Base-by-base conservation (phyloP, 2,329 filamentous ascomycete genomes). In the Immersiporthe knoxdaviesiana region DNA sequence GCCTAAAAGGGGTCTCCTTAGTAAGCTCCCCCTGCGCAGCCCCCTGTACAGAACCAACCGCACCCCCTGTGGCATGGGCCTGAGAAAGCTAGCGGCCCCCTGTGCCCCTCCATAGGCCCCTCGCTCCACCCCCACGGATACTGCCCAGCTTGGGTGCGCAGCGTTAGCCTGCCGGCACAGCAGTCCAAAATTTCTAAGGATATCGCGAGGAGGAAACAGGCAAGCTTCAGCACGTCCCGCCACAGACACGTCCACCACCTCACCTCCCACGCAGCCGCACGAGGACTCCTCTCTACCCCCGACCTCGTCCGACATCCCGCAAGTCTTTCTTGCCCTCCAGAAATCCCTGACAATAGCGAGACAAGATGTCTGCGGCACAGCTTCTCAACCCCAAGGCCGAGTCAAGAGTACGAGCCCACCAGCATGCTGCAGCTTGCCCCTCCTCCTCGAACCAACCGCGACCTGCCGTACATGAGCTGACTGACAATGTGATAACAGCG, bases 381-480 rank as follows among this genome's bases (percentile, higher is more conserved):
- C 90, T 99, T 78, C 91, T 99, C 74, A 99, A 99, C 83, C 96
- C 96, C 72, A 99, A 99, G 87, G 96, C 96, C 78, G 96, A 99
- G 85, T 97, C 94, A 77, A 91, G 96, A 84, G 94, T 97, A 86
- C 77, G 92, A 84, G 8, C 72, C n/a, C 32, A 73, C 70, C 72
- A 65, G 72, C 71, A 62, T 68, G 44, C 66, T 68, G 67, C 65
- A 68, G 70, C 68, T 71, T 71, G 69, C 73, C 75, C 69, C 75
- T 76, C 75, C 76, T 74, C 76, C 4, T n/a, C n/a, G n/a, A 47
- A 44, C 18, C 44, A 47, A 21, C 5, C 21, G 18, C 10, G 44
- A 47, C 68, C n/a, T 68, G 74, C 72, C 74, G 76, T 74, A 75
- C 80, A 82, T 84, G 80, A 75, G 78, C 77, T 78, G 77, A 80